Conservation (phyloP, 1,284 basidiomycete species). For the Erythrobasidium hasegawianum region DNA sequence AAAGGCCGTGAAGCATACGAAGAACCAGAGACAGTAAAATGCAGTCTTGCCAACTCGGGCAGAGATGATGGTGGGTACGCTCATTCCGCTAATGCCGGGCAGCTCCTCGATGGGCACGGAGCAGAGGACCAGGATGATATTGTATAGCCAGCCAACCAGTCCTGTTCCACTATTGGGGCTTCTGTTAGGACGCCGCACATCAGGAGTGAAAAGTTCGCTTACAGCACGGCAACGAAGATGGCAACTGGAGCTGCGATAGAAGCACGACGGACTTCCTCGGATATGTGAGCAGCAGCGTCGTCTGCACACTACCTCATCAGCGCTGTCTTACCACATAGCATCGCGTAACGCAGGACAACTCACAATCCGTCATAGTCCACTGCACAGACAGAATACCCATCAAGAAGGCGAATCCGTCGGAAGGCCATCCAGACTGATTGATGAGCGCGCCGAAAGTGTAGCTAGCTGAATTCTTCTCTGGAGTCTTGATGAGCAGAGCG, state of each 20-base stretch:
- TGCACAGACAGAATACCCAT: conserved; percentile 85
- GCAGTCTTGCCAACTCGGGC: conserved; percentile 67
- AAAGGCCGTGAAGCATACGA: conserved; percentile 63
- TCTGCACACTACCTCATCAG: conserved; percentile 40
- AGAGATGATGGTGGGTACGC: conserved; percentile 59
- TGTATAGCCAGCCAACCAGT: conserved; percentile 65
- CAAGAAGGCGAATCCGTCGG: conserved; percentile 74
- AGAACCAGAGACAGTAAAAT: conserved; percentile 66
- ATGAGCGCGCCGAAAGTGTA: conserved; percentile 74
- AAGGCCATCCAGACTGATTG: conserved; percentile 75
- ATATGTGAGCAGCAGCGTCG: conserved; percentile 71
- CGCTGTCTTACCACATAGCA: too few species aligned
- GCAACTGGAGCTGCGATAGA: conserved; percentile 72
- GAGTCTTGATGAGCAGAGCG: conserved; percentile 72
- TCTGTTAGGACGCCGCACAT: neutral
- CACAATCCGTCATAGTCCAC: conserved; percentile 55
- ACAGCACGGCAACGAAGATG: conserved; percentile 78
- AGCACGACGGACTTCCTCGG: conserved; percentile 83
- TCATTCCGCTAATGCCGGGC: conserved; percentile 59
- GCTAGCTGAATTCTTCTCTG: conserved; percentile 69
- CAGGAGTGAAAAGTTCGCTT: neutral
- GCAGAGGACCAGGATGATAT: conserved; percentile 67
- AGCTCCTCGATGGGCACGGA: conserved; percentile 53
- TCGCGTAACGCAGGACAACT: neutral
- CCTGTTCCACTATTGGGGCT: conserved; percentile 60